Conservation (phyloP, 2,329 filamentous ascomycete genomes). For the Cordyceps pruinosa region DNA sequence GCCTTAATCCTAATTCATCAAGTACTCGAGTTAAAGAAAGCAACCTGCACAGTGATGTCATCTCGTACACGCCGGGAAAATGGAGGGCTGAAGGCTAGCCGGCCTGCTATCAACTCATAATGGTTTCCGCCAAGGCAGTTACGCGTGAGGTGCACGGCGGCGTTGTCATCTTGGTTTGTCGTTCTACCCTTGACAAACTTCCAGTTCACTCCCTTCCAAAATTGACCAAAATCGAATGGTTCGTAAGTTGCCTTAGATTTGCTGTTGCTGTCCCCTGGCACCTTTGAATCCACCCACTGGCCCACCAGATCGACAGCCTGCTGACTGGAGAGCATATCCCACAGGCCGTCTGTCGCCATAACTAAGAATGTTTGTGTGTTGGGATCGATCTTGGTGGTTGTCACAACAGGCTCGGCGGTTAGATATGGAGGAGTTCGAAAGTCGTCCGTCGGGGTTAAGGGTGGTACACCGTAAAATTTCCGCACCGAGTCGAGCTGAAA, state of each 20-base stretch:
- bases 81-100: constrained; percentile 63
- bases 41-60: constrained; percentile 72
- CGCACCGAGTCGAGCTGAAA: constrained; percentile 27
- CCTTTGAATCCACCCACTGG: constrained; percentile 34
- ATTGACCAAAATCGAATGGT: not conserved
- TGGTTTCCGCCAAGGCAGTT: constrained; percentile 70
- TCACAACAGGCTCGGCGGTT: not conserved
- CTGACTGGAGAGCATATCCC: constrained; percentile 46
- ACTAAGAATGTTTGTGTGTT: constrained; percentile 33
- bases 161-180: constrained; percentile 46
- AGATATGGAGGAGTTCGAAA: not conserved
- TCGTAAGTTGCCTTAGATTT: not conserved
- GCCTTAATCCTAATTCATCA: not conserved
- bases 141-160: constrained; percentile 66
- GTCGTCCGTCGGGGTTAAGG: constrained; percentile 29
- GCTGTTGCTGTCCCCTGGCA: too few relatives aligned
- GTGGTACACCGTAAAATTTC: constrained; percentile 35
- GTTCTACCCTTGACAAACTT: constrained; percentile 3
- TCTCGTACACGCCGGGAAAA: constrained; percentile 57
- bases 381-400: not conserved
- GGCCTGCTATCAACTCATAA: constrained; percentile 62
- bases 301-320: constrained; percentile 48
- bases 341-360: constrained; percentile 52
- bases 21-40: constrained; percentile 33
- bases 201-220: constrained; percentile 10